These are phyloP conservation scores for Typha latifolia DNA, from an alignment of 176 grass and related monocot species.

Conservation along the genomic window DNA sequence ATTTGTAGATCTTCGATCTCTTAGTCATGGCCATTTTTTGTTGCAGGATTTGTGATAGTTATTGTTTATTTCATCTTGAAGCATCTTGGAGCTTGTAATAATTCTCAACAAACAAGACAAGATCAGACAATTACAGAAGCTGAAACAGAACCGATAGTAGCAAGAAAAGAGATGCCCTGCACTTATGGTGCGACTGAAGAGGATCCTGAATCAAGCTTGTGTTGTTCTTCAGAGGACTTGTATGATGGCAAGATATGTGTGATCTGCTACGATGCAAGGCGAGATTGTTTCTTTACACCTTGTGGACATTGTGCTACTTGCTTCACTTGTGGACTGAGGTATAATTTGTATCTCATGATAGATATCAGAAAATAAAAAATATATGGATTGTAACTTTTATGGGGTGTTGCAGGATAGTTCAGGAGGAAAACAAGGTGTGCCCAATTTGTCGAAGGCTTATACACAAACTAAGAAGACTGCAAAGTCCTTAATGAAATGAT, in stretches of 20 bases:
- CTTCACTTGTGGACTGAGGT: constrained; percentile 31
- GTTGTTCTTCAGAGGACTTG: constrained; percentile 25
- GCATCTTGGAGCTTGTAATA: constrained; percentile 14
- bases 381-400: not conserved
- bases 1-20: not conserved
- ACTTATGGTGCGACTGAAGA: constrained; percentile 29
- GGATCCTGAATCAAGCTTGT: constrained; percentile 18
- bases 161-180: constrained; percentile 27
- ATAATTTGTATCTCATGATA: constrained; percentile 6
- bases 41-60: constrained; percentile 20
- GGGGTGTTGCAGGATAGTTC: constrained; percentile 23
- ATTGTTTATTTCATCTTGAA: constrained; percentile 24
- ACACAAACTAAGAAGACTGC: constrained; percentile 22
- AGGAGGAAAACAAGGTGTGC: constrained; percentile 29
- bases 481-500: not conserved
- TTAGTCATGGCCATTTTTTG: not conserved
- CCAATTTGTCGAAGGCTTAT: constrained; percentile 32
- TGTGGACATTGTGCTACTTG: constrained; percentile 31
- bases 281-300: constrained; percentile 37
- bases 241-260: constrained; percentile 42
- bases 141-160: constrained; percentile 33
- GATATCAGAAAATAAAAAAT: not conserved
- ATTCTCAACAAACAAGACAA: not conserved
- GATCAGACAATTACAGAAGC: not conserved
- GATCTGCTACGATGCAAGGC: constrained; percentile 31